Base-by-base conservation (phyloP, 2,329 filamentous ascomycete species). In the Tolypocladium cylindrosporum region DNA sequence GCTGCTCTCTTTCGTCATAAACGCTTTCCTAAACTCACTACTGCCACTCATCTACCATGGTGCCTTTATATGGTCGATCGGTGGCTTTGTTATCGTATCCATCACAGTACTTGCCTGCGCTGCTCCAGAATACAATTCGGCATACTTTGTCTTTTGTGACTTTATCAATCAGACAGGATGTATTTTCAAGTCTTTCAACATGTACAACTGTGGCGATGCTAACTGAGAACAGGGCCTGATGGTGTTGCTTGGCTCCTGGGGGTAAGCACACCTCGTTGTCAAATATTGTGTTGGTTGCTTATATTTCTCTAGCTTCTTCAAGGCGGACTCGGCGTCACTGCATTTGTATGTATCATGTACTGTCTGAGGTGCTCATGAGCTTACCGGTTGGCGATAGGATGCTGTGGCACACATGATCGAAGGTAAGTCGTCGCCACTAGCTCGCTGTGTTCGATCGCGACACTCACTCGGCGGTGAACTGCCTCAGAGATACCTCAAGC, bases 11-110 rank as follows among this genome's bases (percentile, higher is more conserved):
- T 70, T 71, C 5, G n/a, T 63, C 1, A 63, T 67, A 14, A 71
- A 71, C 8, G 66, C 68, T 0, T 70, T 69, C 1, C 58, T 71
- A 13, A 69, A 71, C 51, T 68, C 67, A 0, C n/a, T 70, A 0
- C 61, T 71, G 0, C 69, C 69, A 2, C 58, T 62, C 2, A 65
- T 90, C 62, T 89, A 86, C 64, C 84, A 86, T 61, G 76, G 78
- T 21, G 87, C 87, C 0, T 86, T 91, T 60, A 78, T 83, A 36
- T 90, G 87, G 87, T 88, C 84, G 0, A 75, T 90, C 2, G 71
- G 77, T 2, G 88, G 88, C 0, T 89, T 90, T 62, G 74, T 81
- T 19, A 74, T 90, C 56, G 87, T 90, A 56, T 87, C 77, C 48
- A 88, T 89, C 60, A 87, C 86, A 0, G 74, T 88, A 0, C 75